Percentiles rank a stretch among this genome's conserved stretches.
Conservation (phyloP, 164 flowering plant genomes). For the Tetrastigma voinierianum region DNA sequence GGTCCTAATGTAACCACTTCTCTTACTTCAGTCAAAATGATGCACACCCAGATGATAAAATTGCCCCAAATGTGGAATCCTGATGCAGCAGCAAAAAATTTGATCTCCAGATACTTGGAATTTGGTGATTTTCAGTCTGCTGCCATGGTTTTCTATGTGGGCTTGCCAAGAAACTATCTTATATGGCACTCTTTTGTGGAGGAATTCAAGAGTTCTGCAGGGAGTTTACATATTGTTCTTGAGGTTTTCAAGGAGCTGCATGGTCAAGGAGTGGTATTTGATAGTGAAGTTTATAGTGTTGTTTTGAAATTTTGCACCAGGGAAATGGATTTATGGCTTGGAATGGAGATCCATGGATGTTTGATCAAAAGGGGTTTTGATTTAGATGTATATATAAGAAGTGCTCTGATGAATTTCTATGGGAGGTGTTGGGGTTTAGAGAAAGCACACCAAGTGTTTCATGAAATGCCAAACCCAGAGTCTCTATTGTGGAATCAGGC, state of each 20-base stretch:
- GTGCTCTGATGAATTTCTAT: conserved; percentile 61
- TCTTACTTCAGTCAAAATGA: conserved; percentile 31
- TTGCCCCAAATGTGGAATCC: conserved; percentile 15
- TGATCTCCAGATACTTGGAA: conserved; percentile 44
- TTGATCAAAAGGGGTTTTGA: conserved; percentile 59
- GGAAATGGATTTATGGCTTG: conserved; percentile 38
- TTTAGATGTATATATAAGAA: conserved; percentile 34
- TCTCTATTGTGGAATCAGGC: conserved; percentile 51
- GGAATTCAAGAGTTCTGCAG: conserved; percentile 36
- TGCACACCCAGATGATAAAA: conserved; percentile 61
- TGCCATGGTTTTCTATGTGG: conserved; percentile 40
- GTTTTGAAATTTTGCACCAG: conserved; percentile 38
- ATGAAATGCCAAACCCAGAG: conserved; percentile 29
- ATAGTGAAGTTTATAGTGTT: conserved; percentile 19
- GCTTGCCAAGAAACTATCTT: conserved; percentile 25
- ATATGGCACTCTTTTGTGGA: conserved; percentile 39
- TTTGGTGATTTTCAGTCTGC: conserved; percentile 50
- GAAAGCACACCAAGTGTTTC: conserved; percentile 35
- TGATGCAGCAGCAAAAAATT: conserved; percentile 15
- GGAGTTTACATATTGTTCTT: conserved; percentile 33
- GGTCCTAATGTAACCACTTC: conserved; percentile 22
- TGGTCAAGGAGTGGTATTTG: conserved; percentile 39
- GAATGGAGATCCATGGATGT: conserved; percentile 51
- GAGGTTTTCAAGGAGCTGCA: conserved; percentile 47
- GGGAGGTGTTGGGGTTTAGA: conserved; percentile 40